Evolutionary conservation across 805 yeast species (phyloP), one percentile per base, ranked within the genome.

Genomic region (Ogataea glucozyma): DNA sequence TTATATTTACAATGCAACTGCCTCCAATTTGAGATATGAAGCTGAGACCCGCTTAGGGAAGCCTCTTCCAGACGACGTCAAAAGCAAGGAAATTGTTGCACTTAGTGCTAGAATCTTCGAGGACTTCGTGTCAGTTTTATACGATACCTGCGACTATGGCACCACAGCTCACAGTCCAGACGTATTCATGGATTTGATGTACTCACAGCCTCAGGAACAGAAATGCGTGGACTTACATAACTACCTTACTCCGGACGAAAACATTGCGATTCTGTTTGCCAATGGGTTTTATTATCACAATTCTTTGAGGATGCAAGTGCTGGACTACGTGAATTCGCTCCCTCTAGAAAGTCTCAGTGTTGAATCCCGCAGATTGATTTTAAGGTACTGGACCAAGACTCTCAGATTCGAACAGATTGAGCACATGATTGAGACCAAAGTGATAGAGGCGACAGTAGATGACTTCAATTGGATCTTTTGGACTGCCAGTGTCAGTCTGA

Each of bases 391-490:
- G 16, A 16, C 30, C 22, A 34, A 23, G 6, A 23, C 26, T 6
- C 21, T 23, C 12, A 4, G 29, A 8, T 34, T 34, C 17, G 38
- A 22, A 9, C 16, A 11, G 2, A 16, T 34, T n/a, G 38, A 34
- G 20, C 10, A 22, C 21, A 34, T 22, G 21, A 16, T 34, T 8
- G n/a, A 14, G n/a, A 14, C 29, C 9, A 23, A 14, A 13, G 5
- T 14, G 29, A n/a, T 23, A 8, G 14, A 27, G 5, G 29, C 24
- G 18, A 34, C 38, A 9, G 19, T 34, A 23, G 38, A 34, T 17
- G 38, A 34, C 20, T 34, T 22, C 38, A 34, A 34, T 13, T 34
- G 38, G 29, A 16, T 22, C 3, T 24, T 34, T 23, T 34, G 38
- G 38, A 23, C 38, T 10, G 20, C 29, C 12, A n/a, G 21, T 6